These are phyloP conservation scores for Stellera chamaejasme DNA, from an alignment of 345 rosid genomes.

Conservation along the genomic window DNA sequence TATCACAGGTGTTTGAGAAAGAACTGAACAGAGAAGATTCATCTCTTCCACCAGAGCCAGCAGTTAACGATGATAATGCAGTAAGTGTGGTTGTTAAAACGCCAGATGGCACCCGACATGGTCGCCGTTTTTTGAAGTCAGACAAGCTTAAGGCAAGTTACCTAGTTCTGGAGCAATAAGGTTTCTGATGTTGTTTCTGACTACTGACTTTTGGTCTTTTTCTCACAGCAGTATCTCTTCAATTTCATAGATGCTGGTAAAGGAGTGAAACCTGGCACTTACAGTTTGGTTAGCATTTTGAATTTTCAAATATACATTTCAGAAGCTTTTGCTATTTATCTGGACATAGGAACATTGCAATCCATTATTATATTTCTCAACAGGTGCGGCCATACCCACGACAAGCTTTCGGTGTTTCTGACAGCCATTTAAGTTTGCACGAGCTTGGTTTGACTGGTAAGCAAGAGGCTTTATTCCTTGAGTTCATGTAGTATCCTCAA, in stretches of 20 bases:
- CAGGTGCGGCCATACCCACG: conserved; percentile 84
- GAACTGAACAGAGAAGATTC: conserved; percentile 26
- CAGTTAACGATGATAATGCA: conserved; percentile 43
- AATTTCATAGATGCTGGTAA: conserved; percentile 66
- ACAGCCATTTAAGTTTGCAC: conserved; percentile 43
- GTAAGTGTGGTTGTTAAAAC: conserved; percentile 56
- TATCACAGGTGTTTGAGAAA: conserved; percentile 36
- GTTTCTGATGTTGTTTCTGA: background rate
- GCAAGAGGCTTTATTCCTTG: conserved; percentile 79
- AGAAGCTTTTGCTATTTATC: too few species aligned
- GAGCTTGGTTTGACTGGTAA: conserved; percentile 66
- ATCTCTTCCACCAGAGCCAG: conserved; percentile 57
- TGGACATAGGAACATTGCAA: background rate
- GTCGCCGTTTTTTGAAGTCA: conserved; percentile 72
- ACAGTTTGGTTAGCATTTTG: conserved; percentile 53
- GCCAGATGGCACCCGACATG: conserved; percentile 80
- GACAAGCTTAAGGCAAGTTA: conserved; percentile 67
- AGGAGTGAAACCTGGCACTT: conserved; percentile 54
- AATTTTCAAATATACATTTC: background rate
- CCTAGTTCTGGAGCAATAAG: conserved; percentile 5
- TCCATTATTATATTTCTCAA: conserved; percentile 11
- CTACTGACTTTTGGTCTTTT: conserved; percentile 18
- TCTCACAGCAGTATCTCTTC: conserved; percentile 42
- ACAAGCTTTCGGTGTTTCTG: conserved; percentile 37
- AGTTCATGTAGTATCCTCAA: conserved; percentile 33